These are phyloP conservation scores for Thelephora ganbajun DNA, from an alignment of 768 basidiomycete genomes.

Conservation along the genomic window DNA sequence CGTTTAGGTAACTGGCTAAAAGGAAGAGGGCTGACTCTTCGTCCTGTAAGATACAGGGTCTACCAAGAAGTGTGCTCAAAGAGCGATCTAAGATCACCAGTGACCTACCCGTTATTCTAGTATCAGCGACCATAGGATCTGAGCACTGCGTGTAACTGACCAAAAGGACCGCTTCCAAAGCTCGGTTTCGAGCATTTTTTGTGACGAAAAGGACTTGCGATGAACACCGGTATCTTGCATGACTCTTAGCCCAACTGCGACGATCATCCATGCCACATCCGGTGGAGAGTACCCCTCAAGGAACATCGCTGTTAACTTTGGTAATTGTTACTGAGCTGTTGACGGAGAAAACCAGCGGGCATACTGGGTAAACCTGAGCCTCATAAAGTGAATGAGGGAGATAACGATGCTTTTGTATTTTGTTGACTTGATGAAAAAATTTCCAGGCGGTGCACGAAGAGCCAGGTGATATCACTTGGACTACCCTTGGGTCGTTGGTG, in stretches of 20 bases:
- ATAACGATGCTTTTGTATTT: conserved; percentile 37
- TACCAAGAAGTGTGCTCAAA: conserved; percentile 39
- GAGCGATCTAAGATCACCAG: conserved; percentile 18
- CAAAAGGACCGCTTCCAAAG: conserved; percentile 46
- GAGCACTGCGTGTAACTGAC: conserved; percentile 14
- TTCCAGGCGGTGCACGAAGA: conserved; percentile 40
- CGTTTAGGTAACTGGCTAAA: neutral
- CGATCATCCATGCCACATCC: conserved; percentile 46
- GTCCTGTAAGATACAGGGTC: conserved; percentile 53
- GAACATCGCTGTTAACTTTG: conserved; percentile 41
- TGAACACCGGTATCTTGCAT: conserved; percentile 33
- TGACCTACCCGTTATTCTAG: conserved; percentile 9
- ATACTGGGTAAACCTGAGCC: conserved; percentile 45
- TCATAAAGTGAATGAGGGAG: conserved; percentile 44
- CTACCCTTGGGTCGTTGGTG: conserved; percentile 23
- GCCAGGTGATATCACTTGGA: conserved; percentile 3
- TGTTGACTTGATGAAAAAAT: conserved; percentile 43
- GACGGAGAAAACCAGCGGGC: conserved; percentile 5
- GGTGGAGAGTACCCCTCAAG: conserved; percentile 45
- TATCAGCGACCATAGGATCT: conserved; percentile 5
- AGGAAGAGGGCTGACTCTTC: conserved; percentile 39
- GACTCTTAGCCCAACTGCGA: conserved; percentile 24
- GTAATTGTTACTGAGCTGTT: conserved; percentile 40
- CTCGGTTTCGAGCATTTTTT: conserved; percentile 35
- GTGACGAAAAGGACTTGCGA: conserved; percentile 20